A percentile compares a stretch with the other conserved stretches of the same genome.
Evolutionary conservation across 1,284 basidiomycete species (phyloP).

Genomic region (Xanthoconium separans): DNA sequence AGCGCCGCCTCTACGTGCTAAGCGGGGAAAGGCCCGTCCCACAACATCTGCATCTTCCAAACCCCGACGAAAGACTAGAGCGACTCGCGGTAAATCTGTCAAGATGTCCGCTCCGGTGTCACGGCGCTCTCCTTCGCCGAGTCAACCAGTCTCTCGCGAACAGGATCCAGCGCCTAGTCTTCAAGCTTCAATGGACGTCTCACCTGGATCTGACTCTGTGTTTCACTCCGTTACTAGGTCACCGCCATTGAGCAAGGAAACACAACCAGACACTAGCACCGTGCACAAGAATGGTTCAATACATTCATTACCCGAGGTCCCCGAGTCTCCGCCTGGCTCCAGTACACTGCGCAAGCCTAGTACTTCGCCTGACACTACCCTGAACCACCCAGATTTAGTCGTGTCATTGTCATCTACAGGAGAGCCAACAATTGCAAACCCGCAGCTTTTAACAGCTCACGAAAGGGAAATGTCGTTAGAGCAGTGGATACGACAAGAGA

Average conservation of each 20-base stretch:
- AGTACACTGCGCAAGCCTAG: neutral
- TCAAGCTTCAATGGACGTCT: neutral
- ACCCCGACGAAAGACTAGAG: constrained; percentile 23
- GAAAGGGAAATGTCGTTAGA: constrained; percentile 74
- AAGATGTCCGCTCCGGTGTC: constrained; percentile 15
- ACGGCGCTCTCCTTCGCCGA: constrained; percentile 19
- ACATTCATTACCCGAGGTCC: constrained; percentile 1
- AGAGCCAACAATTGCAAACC: constrained; percentile 7
- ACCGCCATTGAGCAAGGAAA: neutral
- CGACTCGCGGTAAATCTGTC: constrained; percentile 21
- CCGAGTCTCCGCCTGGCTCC: neutral
- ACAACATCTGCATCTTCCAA: constrained; percentile 16
- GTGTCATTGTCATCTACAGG: constrained; percentile 15
- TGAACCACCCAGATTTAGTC: constrained; percentile 8
- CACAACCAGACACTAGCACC: neutral
- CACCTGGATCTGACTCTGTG: neutral
- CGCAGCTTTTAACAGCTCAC: constrained; percentile 50
- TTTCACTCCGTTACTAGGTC: neutral
- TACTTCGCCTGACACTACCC: neutral
- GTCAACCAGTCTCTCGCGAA: neutral
- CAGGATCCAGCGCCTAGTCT: neutral
- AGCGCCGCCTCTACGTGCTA: constrained; percentile 13
- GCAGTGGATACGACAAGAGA: constrained; percentile 74
- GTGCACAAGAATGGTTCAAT: neutral
- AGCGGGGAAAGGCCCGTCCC: constrained; percentile 18